Evolutionary conservation across 148 eudicot species (phyloP).

Genomic region (Camellia granthamiana): DNA sequence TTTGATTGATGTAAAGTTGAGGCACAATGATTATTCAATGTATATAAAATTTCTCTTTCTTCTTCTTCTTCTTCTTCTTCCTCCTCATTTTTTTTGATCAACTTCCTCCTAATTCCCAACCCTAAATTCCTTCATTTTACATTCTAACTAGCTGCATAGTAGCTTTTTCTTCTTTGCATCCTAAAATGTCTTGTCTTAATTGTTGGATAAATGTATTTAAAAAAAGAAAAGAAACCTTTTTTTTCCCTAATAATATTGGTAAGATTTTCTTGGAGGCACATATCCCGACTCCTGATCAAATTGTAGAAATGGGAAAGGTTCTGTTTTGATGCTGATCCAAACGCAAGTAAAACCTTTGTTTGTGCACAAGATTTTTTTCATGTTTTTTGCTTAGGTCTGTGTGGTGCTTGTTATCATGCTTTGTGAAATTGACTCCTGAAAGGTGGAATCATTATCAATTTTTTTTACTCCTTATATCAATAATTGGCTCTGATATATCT

Average conservation of each 20-base stretch:
- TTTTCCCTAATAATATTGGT: neutral
- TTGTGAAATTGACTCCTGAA: neutral
- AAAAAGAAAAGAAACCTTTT: neutral
- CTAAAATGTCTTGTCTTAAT: neutral
- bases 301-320: neutral
- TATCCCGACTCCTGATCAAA: neutral
- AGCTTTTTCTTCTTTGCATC: neutral
- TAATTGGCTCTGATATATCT: neutral
- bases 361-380: neutral
- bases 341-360: neutral
- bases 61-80: too few relatives aligned
- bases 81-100: too few relatives aligned
- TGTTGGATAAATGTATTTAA: neutral
- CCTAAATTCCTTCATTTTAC: neutral
- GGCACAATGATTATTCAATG: too few relatives aligned
- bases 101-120: too few relatives aligned
- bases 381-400: neutral
- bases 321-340: neutral
- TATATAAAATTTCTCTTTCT: too few relatives aligned
- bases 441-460: neutral
- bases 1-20: too few relatives aligned
- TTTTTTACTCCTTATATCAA: neutral
- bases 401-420: neutral
- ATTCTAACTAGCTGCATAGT: neutral
- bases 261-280: neutral